Conservation (phyloP, 495 filamentous ascomycete genomes). For the Xylaria cubensis region DNA sequence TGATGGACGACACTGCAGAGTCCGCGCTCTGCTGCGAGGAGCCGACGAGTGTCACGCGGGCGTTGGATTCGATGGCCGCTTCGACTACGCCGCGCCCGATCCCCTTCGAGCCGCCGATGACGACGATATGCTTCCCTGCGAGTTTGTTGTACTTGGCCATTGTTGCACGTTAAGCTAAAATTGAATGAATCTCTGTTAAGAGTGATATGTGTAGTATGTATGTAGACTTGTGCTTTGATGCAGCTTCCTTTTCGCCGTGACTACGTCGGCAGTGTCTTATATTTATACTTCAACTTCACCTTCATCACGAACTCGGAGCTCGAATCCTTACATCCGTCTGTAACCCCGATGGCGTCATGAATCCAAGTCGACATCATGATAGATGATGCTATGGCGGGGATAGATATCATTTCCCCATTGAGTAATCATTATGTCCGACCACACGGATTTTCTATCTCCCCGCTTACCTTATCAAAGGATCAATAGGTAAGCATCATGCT, state of each 20-base stretch:
- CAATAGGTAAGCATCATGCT: background rate
- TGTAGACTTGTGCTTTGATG: background rate
- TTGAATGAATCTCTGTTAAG: background rate
- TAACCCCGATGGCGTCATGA: background rate
- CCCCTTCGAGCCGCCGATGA: constrained; percentile 63
- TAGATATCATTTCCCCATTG: background rate
- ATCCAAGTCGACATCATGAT: background rate
- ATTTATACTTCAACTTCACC: background rate
- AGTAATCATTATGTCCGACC: constrained; percentile 2
- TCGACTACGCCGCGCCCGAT: constrained; percentile 65
- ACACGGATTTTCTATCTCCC: background rate
- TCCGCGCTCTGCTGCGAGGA: constrained; percentile 54
- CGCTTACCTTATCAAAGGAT: background rate
- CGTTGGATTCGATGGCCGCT: constrained; percentile 55
- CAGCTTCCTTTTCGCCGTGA: background rate
- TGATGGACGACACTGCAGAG: constrained; percentile 43
- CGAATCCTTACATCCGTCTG: background rate
- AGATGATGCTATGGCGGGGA: background rate
- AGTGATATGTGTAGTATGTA: background rate
- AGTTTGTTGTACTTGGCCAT: constrained; percentile 51
- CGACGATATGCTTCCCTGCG: constrained; percentile 51
- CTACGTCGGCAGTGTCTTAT: background rate
- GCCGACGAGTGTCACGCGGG: constrained; percentile 60
- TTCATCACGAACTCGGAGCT: background rate
- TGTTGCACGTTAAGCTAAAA: background rate